Evolutionary conservation across 768 basidiomycete species (phyloP).

Genomic region (Hygrophorus pudorinus): DNA sequence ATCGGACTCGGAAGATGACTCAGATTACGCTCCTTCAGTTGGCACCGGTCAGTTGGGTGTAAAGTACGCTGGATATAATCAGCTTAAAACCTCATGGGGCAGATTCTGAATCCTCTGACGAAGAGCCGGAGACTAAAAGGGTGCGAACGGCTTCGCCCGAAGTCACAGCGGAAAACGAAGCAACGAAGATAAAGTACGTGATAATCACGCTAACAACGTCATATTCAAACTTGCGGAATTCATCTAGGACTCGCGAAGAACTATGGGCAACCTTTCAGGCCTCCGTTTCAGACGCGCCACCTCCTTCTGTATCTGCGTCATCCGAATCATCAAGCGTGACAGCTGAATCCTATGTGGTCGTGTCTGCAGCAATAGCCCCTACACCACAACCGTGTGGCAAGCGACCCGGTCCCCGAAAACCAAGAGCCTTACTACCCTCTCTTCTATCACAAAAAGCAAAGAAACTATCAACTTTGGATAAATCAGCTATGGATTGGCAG

Average conservation of each 20-base stretch:
- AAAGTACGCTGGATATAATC: not conserved
- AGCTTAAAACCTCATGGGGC: slow-evolving; percentile 2
- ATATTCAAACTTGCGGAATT: slow-evolving; percentile 1
- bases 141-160: slow-evolving; percentile 18
- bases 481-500: slow-evolving; percentile 82
- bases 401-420: slow-evolving; percentile 57
- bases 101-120: slow-evolving; percentile 30
- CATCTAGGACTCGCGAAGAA: slow-evolving; percentile 43
- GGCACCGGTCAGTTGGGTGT: slow-evolving; percentile 24
- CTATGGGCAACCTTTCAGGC: slow-evolving; percentile 65
- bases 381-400: slow-evolving; percentile 17
- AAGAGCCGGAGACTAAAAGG: slow-evolving; percentile 28
- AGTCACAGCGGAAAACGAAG: slow-evolving; percentile 23
- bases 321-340: slow-evolving; percentile 7
- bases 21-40: slow-evolving; percentile 55
- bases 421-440: slow-evolving; percentile 45
- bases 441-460: slow-evolving; percentile 54
- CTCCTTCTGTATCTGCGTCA: slow-evolving; percentile 2
- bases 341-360: not conserved
- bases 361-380: slow-evolving; percentile 5
- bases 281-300: slow-evolving; percentile 30
- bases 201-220: not conserved
- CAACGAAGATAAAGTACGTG: slow-evolving; percentile 35
- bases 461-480: slow-evolving; percentile 77
- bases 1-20: slow-evolving; percentile 54